A percentile compares a stretch with the other conserved stretches of the same genome.
Conservation (phyloP, 176 grass and related monocot genomes). For the Tillandsia fasciculata region DNA sequence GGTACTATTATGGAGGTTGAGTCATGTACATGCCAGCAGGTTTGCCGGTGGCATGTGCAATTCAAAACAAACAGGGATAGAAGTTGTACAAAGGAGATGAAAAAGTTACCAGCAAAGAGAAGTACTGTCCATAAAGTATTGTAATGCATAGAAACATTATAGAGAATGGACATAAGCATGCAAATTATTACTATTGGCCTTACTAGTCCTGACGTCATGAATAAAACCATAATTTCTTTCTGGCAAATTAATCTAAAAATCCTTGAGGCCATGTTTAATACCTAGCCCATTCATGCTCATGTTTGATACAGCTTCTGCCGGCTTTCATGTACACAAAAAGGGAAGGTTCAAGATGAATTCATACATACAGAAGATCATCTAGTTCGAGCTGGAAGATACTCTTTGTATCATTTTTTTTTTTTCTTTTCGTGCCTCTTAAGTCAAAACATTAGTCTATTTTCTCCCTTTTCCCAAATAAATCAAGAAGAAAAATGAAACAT, state of each 20-base stretch:
- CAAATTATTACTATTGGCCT: neutral
- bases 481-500: conserved; percentile 8
- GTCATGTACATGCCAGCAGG: neutral
- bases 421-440: neutral
- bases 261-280: neutral
- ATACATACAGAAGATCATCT: neutral
- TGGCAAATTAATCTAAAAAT: neutral
- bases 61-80: neutral
- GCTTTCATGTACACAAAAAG: neutral
- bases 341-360: neutral
- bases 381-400: neutral
- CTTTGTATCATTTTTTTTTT: neutral
- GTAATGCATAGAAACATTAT: neutral
- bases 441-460: neutral
- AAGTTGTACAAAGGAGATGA: neutral
- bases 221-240: neutral
- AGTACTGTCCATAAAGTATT: neutral
- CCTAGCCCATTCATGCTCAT: neutral
- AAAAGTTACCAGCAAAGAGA: neutral
- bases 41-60: no score
- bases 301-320: neutral
- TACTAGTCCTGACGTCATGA: neutral
- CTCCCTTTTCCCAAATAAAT: neutral
- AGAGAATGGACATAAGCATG: neutral
- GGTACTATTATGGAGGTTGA: neutral